Evolutionary conservation across 805 yeast genomes (phyloP).

Genomic region (Blastobotrys americana): DNA sequence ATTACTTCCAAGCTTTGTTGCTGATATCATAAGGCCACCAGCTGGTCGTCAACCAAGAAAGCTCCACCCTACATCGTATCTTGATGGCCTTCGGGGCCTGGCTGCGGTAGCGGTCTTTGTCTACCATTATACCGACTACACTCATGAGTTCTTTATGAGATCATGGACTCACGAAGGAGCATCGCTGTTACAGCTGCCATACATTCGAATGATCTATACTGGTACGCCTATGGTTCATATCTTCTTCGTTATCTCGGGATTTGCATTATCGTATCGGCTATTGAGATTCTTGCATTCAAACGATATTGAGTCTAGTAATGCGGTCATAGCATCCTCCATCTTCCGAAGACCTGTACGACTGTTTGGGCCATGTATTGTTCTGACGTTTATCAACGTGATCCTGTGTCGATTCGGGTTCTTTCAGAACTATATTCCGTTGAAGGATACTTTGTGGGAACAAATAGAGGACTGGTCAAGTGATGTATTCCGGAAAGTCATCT

Average conservation of each 20-base stretch:
- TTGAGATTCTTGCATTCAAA: not conserved
- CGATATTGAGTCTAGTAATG: not conserved
- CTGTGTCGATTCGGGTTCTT: slow-evolving; percentile 1
- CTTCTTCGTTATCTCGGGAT: slow-evolving; percentile 3
- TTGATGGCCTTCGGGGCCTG: slow-evolving; percentile 4
- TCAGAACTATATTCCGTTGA: not conserved
- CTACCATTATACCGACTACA: slow-evolving; percentile 1
- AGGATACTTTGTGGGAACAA: slow-evolving; percentile 1
- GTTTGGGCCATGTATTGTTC: slow-evolving; percentile 3
- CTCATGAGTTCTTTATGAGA: not conserved
- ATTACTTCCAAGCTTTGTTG: not conserved
- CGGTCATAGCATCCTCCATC: not conserved
- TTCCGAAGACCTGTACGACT: slow-evolving; percentile 3
- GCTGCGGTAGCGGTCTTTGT: slow-evolving; percentile 1
- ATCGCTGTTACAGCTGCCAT: slow-evolving; percentile 1
- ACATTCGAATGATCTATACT: slow-evolving; percentile 1
- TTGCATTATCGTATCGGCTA: slow-evolving; percentile 3
- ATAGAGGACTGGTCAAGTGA: slow-evolving; percentile 1
- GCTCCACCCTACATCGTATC: slow-evolving; percentile 1
- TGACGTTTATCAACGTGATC: slow-evolving; percentile 1
- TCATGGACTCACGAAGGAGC: slow-evolving; percentile 1
- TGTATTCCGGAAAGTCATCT: not conserved
- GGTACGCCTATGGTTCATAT: slow-evolving; percentile 5
- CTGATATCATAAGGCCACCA: not conserved
- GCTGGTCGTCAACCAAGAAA: not conserved